Conservation (phyloP, 176 grass and related monocot genomes). For the barley (Hordeum vulgare) region DNA sequence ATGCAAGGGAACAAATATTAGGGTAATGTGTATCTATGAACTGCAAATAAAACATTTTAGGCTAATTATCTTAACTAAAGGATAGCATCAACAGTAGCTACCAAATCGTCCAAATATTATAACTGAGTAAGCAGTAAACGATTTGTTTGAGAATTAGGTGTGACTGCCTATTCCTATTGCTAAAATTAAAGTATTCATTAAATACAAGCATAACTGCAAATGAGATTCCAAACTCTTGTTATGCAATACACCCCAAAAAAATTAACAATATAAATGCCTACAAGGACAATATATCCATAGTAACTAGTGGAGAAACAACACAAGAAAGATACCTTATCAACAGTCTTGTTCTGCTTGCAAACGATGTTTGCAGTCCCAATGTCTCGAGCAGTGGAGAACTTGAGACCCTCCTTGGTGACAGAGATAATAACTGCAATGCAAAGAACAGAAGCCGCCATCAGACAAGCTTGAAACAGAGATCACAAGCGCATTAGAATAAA, state of each 20-base stretch:
- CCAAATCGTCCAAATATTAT: too few species aligned
- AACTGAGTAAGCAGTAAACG: neutral
- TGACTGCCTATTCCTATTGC: too few species aligned
- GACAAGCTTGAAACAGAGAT: neutral
- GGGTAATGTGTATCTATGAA: neutral
- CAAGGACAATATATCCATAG: too few species aligned
- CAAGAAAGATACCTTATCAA: conserved; percentile 72
- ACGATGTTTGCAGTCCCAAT: conserved; percentile 93
- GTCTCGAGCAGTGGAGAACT: conserved; percentile 94
- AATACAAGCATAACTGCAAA: neutral
- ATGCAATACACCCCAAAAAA: neutral
- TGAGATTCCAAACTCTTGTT: neutral
- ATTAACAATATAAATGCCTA: neutral
- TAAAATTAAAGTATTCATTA: neutral
- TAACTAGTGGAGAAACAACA: neutral
- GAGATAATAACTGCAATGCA: conserved; percentile 63
- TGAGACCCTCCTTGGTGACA: conserved; percentile 93
- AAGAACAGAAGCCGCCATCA: neutral
- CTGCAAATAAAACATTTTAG: neutral
- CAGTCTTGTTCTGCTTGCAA: conserved; percentile 87
- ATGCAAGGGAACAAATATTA: too few species aligned
- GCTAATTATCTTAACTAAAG: too few species aligned
- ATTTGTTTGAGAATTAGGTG: neutral
- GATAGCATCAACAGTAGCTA: too few species aligned
- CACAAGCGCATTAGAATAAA: neutral